Evolutionary conservation across 495 filamentous ascomycete species (phyloP).

Genomic region (Bacidia rubella): DNA sequence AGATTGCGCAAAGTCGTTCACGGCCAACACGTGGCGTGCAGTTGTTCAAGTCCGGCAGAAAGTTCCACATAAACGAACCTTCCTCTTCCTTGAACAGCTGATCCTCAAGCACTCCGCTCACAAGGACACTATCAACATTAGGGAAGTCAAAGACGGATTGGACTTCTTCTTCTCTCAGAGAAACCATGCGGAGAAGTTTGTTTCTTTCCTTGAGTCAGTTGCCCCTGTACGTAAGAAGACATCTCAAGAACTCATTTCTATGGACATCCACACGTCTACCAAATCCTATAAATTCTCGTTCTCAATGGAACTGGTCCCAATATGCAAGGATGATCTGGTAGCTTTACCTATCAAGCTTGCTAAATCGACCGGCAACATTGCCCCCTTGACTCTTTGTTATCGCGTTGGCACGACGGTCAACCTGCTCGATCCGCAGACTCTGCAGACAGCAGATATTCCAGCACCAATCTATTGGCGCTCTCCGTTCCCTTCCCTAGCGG

Average conservation of each 20-base stretch:
- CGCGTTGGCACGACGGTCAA: conserved; percentile 83
- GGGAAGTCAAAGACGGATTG: conserved; percentile 81
- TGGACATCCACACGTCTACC: conserved; percentile 78
- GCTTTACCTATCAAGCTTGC: conserved; percentile 84
- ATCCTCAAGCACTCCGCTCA: conserved; percentile 90
- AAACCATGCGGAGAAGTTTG: conserved; percentile 85
- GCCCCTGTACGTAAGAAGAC: conserved; percentile 69
- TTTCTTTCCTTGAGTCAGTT: conserved; percentile 77
- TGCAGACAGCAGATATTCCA: conserved; percentile 77
- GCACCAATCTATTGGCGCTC: conserved; percentile 73
- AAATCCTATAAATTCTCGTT: conserved; percentile 89
- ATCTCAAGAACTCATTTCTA: conserved; percentile 81
- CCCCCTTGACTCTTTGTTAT: conserved; percentile 68
- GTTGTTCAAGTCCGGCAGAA: conserved; percentile 90
- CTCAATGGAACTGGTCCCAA: conserved; percentile 72
- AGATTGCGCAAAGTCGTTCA: conserved; percentile 88
- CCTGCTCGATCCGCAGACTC: conserved; percentile 77
- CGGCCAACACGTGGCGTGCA: conserved; percentile 79
- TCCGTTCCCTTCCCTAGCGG: conserved; percentile 72
- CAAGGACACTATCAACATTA: conserved; percentile 90
- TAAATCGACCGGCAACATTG: conserved; percentile 71
- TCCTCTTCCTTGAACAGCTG: conserved; percentile 90
- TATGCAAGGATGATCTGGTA: conserved; percentile 94
- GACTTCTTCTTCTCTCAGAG: conserved; percentile 86
- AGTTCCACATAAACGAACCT: conserved; percentile 93